Evolutionary conservation across 169 alveolate genomes (phyloP).

Genomic region (Plasmodium gaboni): DNA sequence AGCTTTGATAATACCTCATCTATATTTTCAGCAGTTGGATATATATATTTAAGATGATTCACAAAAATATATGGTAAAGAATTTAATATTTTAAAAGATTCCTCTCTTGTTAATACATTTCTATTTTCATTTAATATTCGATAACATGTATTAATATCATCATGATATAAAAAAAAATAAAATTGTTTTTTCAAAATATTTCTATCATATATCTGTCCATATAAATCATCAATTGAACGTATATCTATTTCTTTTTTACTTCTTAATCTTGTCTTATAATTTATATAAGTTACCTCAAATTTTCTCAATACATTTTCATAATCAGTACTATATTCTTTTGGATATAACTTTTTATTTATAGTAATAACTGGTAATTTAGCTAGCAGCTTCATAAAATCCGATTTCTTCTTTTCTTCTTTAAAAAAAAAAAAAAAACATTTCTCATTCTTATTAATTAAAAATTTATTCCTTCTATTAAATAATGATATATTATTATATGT

Average conservation of each 20-base stretch:
- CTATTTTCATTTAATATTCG: constrained; percentile 81
- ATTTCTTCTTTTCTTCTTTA: constrained; percentile 5
- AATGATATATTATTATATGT: too few species aligned
- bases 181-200: constrained; percentile 83
- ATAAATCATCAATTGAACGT: constrained; percentile 78
- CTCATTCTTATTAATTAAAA: neutral
- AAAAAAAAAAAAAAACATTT: neutral
- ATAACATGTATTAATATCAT: constrained; percentile 82
- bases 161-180: constrained; percentile 82
- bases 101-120: constrained; percentile 79
- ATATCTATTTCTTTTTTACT: constrained; percentile 81
- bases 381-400: neutral
- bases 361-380: constrained; percentile 74
- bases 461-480: neutral
- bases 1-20: constrained; percentile 79
- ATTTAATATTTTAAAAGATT: constrained; percentile 77
- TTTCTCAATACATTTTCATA: constrained; percentile 82
- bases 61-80: constrained; percentile 81
- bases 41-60: constrained; percentile 77
- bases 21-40: constrained; percentile 80
- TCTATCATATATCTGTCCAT: constrained; percentile 84
- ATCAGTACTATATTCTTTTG: constrained; percentile 77
- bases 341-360: constrained; percentile 41
- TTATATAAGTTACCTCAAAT: constrained; percentile 80
- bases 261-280: constrained; percentile 85